Evolutionary conservation across 495 filamentous ascomycete species (phyloP).

Genomic region (Bryoglossum gracile): DNA sequence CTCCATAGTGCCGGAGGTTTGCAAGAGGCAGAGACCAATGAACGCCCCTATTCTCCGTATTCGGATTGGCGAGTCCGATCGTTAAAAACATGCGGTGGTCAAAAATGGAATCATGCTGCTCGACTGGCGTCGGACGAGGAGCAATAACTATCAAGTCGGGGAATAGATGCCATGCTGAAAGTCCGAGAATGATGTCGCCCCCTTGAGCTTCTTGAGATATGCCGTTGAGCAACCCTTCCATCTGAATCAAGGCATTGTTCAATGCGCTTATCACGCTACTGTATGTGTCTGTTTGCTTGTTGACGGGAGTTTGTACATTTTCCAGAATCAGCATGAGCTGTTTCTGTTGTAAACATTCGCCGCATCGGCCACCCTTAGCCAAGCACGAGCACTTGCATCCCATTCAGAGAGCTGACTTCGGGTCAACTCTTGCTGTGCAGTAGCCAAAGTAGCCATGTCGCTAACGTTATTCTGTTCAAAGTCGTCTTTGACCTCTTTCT

Average conservation of each 20-base stretch:
- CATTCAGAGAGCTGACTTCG: slow-evolving; percentile 14
- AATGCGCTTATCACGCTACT: slow-evolving; percentile 28
- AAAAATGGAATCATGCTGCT: background rate
- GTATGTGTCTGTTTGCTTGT: slow-evolving; percentile 17
- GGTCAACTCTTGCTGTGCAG: background rate
- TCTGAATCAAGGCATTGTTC: background rate
- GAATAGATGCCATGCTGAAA: slow-evolving; percentile 35
- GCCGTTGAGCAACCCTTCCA: slow-evolving; percentile 19
- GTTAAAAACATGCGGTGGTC: background rate
- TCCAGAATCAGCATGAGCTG: slow-evolving; percentile 11
- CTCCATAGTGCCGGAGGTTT: background rate
- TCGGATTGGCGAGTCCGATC: background rate
- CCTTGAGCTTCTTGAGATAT: slow-evolving; percentile 19
- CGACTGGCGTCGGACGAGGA: background rate
- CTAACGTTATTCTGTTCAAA: background rate
- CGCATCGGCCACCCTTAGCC: slow-evolving; percentile 30
- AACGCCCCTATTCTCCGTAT: background rate
- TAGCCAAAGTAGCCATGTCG: background rate
- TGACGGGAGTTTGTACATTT: slow-evolving; percentile 12
- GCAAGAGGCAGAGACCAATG: background rate
- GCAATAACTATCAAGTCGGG: slow-evolving; percentile 28
- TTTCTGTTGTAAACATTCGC: slow-evolving; percentile 16
- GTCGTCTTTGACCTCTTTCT: slow-evolving; percentile 4
- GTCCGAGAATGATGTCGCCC: slow-evolving; percentile 27
- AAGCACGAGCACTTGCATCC: slow-evolving; percentile 34